Evolutionary conservation across 352 stramenopile species (phyloP).

Genomic region (Elongisporangium undulatum): DNA sequence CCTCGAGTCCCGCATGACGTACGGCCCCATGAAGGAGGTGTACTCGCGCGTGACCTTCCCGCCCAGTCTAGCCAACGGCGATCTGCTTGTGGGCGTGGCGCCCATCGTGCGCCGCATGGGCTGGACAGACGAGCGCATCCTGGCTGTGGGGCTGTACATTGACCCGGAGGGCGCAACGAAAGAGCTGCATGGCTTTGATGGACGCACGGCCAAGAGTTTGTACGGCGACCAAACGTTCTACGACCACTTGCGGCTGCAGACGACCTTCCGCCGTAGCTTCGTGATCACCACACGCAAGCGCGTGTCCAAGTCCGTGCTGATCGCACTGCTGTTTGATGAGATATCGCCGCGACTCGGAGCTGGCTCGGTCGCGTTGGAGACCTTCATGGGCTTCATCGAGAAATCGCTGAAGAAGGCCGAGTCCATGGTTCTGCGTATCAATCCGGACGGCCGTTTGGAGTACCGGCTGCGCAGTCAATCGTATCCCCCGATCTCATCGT

Average conservation of each 20-base stretch:
- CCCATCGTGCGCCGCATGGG: slow-evolving; percentile 73
- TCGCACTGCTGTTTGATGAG: slow-evolving; percentile 61
- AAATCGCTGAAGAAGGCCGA: slow-evolving; percentile 81
- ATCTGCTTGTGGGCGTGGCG: slow-evolving; percentile 68
- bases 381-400: slow-evolving; percentile 72
- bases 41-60: slow-evolving; percentile 79
- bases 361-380: slow-evolving; percentile 39
- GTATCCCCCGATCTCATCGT: slow-evolving; percentile 69
- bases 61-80: slow-evolving; percentile 63
- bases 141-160: slow-evolving; percentile 77
- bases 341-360: slow-evolving; percentile 61
- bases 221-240: slow-evolving; percentile 77
- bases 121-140: slow-evolving; percentile 80
- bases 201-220: slow-evolving; percentile 47
- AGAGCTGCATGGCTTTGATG: slow-evolving; percentile 55
- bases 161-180: slow-evolving; percentile 51
- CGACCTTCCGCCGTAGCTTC: slow-evolving; percentile 68
- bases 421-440: slow-evolving; percentile 69
- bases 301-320: slow-evolving; percentile 70
- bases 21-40: slow-evolving; percentile 64
- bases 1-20: slow-evolving; percentile 58
- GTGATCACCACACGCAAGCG: slow-evolving; percentile 76
- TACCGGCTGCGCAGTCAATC: slow-evolving; percentile 60
- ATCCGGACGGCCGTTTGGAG: slow-evolving; percentile 61
- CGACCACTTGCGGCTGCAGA: slow-evolving; percentile 47